Evolutionary conservation across 306 rosid species (phyloP).

Genomic region (Ceratonia siliqua): DNA sequence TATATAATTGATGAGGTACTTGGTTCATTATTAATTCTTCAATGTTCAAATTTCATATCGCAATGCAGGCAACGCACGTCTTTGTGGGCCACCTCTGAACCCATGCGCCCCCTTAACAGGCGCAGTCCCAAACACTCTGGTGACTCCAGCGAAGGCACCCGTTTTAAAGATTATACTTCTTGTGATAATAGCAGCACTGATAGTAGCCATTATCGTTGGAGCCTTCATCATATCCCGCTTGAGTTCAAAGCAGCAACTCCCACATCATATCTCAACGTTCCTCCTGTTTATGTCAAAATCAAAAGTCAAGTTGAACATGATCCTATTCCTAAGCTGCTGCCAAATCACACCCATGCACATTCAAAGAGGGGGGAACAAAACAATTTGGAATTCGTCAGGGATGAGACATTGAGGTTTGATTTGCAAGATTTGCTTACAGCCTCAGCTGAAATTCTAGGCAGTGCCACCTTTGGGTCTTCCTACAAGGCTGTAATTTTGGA

Average conservation of each 20-base stretch:
- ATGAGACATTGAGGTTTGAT: slow-evolving; percentile 57
- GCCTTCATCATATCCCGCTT: slow-evolving; percentile 33
- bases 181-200: slow-evolving; percentile 28
- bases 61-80: slow-evolving; percentile 52
- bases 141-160: not conserved
- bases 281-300: slow-evolving; percentile 28
- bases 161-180: slow-evolving; percentile 42
- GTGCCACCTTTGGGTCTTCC: slow-evolving; percentile 86
- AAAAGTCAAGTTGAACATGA: slow-evolving; percentile 36
- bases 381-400: slow-evolving; percentile 60
- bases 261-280: not conserved
- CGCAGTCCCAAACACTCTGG: too few species aligned
- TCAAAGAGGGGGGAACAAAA: slow-evolving; percentile 55
- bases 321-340: slow-evolving; percentile 6
- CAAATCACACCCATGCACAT: not conserved
- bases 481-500: slow-evolving; percentile 66
- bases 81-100: slow-evolving; percentile 72
- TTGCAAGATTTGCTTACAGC: slow-evolving; percentile 73
- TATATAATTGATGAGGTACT: too few species aligned
- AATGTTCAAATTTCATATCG: too few species aligned
- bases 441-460: slow-evolving; percentile 88
- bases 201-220: slow-evolving; percentile 43
- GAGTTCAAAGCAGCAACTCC: slow-evolving; percentile 16
- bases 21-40: too few species aligned
- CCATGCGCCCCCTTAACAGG: slow-evolving; percentile 36